A percentile compares a stretch with the other conserved stretches of the same genome.
Evolutionary conservation across 306 rosid genomes (phyloP).

Genomic region (Prunus mira): DNA sequence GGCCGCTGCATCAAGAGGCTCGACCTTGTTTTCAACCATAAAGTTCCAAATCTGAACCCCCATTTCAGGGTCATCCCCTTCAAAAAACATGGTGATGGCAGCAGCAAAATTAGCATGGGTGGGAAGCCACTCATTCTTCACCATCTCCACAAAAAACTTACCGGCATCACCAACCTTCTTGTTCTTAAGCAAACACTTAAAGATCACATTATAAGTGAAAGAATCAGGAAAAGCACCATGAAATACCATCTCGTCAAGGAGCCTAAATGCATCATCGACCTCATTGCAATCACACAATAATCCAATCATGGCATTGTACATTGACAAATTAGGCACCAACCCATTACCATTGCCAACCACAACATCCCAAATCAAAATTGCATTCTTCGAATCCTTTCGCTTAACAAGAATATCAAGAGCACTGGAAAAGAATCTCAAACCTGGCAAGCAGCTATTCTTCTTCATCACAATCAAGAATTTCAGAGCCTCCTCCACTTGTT

Average conservation of each 20-base stretch:
- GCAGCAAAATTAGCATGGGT: constrained; percentile 43
- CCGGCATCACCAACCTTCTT: constrained; percentile 38
- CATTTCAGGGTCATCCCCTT: constrained; percentile 64
- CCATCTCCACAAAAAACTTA: constrained; percentile 61
- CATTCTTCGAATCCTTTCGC: constrained; percentile 37
- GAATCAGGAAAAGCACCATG: constrained; percentile 63
- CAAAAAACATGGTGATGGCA: constrained; percentile 56
- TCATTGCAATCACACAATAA: constrained; percentile 44
- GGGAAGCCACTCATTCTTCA: constrained; percentile 63
- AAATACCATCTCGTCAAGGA: constrained; percentile 61
- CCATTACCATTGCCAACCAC: constrained; percentile 47
- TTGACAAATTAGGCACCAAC: constrained; percentile 44
- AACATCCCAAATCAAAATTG: constrained; percentile 55
- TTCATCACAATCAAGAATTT: constrained; percentile 47
- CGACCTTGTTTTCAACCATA: constrained; percentile 46
- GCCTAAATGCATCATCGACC: constrained; percentile 37
- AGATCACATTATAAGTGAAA: constrained; percentile 61
- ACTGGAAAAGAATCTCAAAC: constrained; percentile 56
- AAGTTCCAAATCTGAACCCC: constrained; percentile 60
- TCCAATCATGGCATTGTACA: constrained; percentile 71
- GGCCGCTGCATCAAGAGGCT: constrained; percentile 53
- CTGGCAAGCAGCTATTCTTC: constrained; percentile 54
- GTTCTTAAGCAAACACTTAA: constrained; percentile 60
- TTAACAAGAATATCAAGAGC: constrained; percentile 54
- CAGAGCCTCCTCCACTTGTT: constrained; percentile 39